Evolutionary conservation across 805 yeast genomes (phyloP).

Genomic region (Wickerhamiella australiensis): DNA sequence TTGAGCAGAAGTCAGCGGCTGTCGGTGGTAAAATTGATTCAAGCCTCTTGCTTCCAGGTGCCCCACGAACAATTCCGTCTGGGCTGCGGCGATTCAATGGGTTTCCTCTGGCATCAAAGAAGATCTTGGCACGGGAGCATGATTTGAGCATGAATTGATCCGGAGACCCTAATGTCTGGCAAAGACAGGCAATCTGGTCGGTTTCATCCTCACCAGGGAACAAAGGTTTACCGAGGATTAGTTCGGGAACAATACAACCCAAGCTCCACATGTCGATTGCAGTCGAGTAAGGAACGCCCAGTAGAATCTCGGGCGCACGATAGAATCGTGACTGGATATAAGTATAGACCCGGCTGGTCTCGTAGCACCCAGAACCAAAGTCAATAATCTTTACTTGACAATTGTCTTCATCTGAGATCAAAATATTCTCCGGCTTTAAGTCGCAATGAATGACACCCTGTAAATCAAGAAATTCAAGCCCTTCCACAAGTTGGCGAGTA

Average conservation of each 20-base stretch:
- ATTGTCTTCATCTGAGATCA: conserved; percentile 37
- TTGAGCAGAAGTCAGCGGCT: conserved; percentile 38
- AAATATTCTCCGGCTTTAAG: conserved; percentile 73
- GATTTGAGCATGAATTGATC: conserved; percentile 31
- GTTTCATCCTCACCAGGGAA: conserved; percentile 89
- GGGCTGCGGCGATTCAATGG: conserved; percentile 22
- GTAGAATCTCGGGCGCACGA: conserved; percentile 89
- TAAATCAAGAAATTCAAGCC: conserved; percentile 47
- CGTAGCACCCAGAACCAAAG: conserved; percentile 48
- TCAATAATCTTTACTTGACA: conserved; percentile 60
- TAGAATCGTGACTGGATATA: conserved; percentile 93
- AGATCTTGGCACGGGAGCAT: conserved; percentile 29
- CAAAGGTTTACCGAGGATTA: conserved; percentile 84
- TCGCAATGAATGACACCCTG: conserved; percentile 66
- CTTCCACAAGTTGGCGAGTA: conserved; percentile 44
- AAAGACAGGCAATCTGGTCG: conserved; percentile 78
- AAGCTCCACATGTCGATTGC: conserved; percentile 96
- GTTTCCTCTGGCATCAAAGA: conserved; percentile 29
- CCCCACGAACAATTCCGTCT: conserved; percentile 16
- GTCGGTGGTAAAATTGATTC: conserved; percentile 11
- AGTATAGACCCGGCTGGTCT: conserved; percentile 75
- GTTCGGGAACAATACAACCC: conserved; percentile 93
- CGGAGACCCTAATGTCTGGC: conserved; percentile 86
- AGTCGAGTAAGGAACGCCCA: conserved; percentile 79
- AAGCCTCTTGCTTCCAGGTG: conserved; percentile 18